Base-by-base conservation (phyloP, 179 eudicot species). In the Monotropa hypopitys region DNA sequence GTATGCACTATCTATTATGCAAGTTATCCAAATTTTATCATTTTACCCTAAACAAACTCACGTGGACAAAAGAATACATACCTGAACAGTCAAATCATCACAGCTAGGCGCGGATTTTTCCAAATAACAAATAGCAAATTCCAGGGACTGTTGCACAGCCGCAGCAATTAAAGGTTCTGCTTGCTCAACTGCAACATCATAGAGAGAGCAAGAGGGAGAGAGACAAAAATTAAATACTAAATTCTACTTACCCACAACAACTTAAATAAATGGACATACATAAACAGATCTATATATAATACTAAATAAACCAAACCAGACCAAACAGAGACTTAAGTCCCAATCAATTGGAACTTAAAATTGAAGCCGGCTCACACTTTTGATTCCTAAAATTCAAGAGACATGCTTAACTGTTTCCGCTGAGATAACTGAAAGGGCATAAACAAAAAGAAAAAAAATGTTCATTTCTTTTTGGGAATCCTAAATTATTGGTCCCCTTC, bases 31-130 rank as follows among this genome's bases (percentile, higher is more conserved):
- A 57, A 71, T 23, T 26, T 33, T 38, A 38, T 7, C 23, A 3
- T 47, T 18, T 63, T 51, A 62, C 56, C 20, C 30, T 46, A 49
- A 26, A 76, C 65, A 0, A 11, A 65, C 20, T 16, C 50, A 28
- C 9, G 32, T 63, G 21, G 42, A 61, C 68, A 67, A 16, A 46
- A 30, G 54, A 80, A 11, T 68, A 86, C 86, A 77, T 72, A 96
- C 99, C 99, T 93, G 99, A 79, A 88, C 77, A 78, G 80, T 87
- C 42, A 78, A 81, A 73, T 90, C 96, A 49, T 93, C 99, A 65
- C 82, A 62, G 38, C 68, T 74, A 33, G 79, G 10, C 30, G 78
- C 70, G 32, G 84, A 87, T 79, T 89, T 90, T 84, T 96, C 98
- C 90, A 96, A 84, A 81, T 82, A 89, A 80, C 90, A 87, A 80